Evolutionary conservation across 1,139 yeast genomes (phyloP).

Genomic region (Yamadazyma membranifaciens): DNA sequence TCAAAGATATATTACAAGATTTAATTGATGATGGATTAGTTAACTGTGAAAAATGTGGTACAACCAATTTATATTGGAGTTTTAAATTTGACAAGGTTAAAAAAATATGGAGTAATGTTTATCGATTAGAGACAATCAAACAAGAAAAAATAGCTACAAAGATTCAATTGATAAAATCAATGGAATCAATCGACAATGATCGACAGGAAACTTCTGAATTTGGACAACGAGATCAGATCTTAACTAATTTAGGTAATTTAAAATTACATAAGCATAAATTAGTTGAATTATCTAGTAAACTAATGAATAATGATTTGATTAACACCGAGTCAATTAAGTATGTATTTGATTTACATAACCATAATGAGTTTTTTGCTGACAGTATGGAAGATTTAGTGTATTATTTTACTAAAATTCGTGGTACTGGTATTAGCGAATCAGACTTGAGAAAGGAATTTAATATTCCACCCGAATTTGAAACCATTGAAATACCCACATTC

Average conservation of each 20-base stretch:
- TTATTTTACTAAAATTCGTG: neutral
- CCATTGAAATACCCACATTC: neutral
- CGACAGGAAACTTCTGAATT: neutral
- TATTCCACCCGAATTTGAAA: neutral
- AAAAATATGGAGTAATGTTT: neutral
- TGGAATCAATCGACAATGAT: neutral
- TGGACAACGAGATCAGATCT: neutral
- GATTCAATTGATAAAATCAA: neutral
- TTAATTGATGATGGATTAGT: constrained; percentile 1
- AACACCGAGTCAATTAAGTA: neutral
- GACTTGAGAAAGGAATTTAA: neutral
- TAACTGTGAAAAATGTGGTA: constrained; percentile 1
- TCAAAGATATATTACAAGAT: neutral
- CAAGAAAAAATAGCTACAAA: neutral
- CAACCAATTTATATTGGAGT: neutral
- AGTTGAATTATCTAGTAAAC: neutral
- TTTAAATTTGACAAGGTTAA: neutral
- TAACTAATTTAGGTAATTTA: neutral
- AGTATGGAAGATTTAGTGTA: neutral
- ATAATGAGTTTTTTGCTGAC: neutral
- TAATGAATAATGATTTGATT: neutral
- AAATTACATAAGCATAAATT: neutral
- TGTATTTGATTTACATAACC: neutral
- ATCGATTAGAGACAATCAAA: neutral
- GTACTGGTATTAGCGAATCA: neutral